phyloP scores from a whole-genome alignment of 2,329 filamentous ascomycete genomes.

The Fusarium succisae region DNA sequence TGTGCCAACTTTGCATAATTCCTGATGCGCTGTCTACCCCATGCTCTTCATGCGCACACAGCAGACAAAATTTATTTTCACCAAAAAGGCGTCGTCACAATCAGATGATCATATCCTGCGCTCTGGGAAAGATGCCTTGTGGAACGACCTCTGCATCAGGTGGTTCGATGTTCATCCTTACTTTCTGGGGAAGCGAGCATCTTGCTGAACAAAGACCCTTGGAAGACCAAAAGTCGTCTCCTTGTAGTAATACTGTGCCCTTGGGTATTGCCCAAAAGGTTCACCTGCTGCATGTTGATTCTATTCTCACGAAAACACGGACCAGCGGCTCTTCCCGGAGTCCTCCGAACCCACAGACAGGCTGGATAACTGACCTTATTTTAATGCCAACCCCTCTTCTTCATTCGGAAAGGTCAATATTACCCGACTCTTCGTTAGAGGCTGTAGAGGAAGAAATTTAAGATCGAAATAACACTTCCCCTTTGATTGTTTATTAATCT shows the following conservation, averaged over 20 bases:
- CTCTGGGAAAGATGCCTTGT: constrained; percentile 27
- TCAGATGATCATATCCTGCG: constrained; percentile 36
- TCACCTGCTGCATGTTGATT: neutral
- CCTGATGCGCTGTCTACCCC: constrained; percentile 18
- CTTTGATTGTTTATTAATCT: neutral
- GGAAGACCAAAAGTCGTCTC: constrained; percentile 26
- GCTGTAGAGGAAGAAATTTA: neutral
- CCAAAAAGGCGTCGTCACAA: constrained; percentile 29
- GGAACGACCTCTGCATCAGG: constrained; percentile 38
- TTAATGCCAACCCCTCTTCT: constrained; percentile 12
- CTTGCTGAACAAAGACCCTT: constrained; percentile 19
- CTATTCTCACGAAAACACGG: constrained; percentile 34
- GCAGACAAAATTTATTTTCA: constrained; percentile 8
- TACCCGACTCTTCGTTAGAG: neutral
- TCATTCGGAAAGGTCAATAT: neutral
- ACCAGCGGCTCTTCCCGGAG: constrained; percentile 38
- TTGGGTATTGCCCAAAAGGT: constrained; percentile 16
- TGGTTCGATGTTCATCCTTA: constrained; percentile 43
- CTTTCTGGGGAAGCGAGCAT: constrained; percentile 36
- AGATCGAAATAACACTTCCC: neutral
- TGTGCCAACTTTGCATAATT: constrained; percentile 35
- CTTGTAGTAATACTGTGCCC: constrained; percentile 26
- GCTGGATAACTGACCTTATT: constrained; percentile 6
- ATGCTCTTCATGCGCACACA: constrained; percentile 25
- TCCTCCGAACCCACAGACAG: constrained; percentile 26